phyloP scores from a whole-genome alignment of 768 basidiomycete genomes.

The Termitomyces bulborhizus region DNA sequence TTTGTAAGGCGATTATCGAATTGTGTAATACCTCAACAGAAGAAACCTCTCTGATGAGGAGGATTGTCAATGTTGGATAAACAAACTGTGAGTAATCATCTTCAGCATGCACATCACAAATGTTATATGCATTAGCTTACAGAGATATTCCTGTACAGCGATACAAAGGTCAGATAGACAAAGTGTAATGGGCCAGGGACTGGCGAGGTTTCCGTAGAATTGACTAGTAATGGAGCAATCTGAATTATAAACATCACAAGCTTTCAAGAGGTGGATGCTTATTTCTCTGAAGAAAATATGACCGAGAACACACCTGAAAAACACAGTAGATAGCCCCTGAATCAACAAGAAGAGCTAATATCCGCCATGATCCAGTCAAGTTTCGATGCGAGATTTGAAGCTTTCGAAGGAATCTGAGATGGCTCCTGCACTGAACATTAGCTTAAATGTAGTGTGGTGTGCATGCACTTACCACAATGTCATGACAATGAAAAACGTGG shows the following conservation, averaged over 20 bases:
- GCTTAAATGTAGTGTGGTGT: background rate
- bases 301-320: background rate
- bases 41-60: background rate
- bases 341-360: background rate
- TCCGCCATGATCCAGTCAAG: background rate
- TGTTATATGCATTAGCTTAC: background rate
- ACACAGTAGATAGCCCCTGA: background rate
- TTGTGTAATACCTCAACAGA: background rate
- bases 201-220: too few relatives aligned
- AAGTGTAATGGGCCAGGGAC: too few relatives aligned
- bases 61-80: background rate
- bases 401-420: background rate
- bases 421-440: background rate
- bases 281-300: background rate
- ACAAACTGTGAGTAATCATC: background rate
- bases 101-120: background rate
- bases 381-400: background rate
- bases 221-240: too few relatives aligned
- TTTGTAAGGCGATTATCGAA: background rate
- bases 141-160: background rate
- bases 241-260: background rate
- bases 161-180: background rate
- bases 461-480: background rate
- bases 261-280: background rate
- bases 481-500: background rate